A percentile compares a stretch with the other conserved stretches of the same genome.
phyloP scores from a whole-genome alignment of 495 filamentous ascomycete species.

The Eremomyces bilateralis region DNA sequence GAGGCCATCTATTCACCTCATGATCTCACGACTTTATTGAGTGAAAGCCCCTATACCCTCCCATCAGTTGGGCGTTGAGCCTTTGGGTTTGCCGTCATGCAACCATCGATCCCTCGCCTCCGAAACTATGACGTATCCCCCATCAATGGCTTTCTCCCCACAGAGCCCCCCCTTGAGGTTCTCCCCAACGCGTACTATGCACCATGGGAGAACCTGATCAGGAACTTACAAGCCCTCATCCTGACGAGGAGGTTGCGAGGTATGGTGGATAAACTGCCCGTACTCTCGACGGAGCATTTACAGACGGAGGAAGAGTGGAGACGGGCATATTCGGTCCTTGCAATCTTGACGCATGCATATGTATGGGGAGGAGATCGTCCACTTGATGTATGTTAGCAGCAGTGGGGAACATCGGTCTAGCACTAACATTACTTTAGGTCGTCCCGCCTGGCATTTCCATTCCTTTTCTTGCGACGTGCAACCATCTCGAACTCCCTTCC shows the following conservation, averaged over 20 bases:
- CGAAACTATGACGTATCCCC: slow-evolving; percentile 77
- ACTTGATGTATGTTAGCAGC: slow-evolving; percentile 32
- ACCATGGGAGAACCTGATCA: slow-evolving; percentile 69
- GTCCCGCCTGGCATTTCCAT: slow-evolving; percentile 69
- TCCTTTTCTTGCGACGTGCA: slow-evolving; percentile 58
- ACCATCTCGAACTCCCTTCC: slow-evolving; percentile 66
- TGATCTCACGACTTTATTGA: not conserved
- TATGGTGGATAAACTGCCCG: slow-evolving; percentile 54
- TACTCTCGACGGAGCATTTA: slow-evolving; percentile 62
- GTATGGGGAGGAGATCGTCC: slow-evolving; percentile 85
- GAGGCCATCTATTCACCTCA: too few species aligned
- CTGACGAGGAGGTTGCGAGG: slow-evolving; percentile 59
- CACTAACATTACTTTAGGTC: slow-evolving; percentile 28
- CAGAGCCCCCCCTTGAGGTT: slow-evolving; percentile 52
- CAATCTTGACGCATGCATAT: slow-evolving; percentile 78
- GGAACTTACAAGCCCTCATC: slow-evolving; percentile 71
- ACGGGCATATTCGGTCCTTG: slow-evolving; percentile 69
- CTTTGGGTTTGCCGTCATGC: slow-evolving; percentile 50
- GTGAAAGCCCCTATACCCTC: not conserved
- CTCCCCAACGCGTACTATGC: slow-evolving; percentile 80
- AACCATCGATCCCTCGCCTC: slow-evolving; percentile 56
- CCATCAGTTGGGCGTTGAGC: too few species aligned
- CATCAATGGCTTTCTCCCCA: slow-evolving; percentile 70
- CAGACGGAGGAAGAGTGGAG: slow-evolving; percentile 74
- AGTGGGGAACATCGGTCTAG: not conserved